phyloP scores from a whole-genome alignment of 306 rosid species.

The Medicago lupulina region DNA sequence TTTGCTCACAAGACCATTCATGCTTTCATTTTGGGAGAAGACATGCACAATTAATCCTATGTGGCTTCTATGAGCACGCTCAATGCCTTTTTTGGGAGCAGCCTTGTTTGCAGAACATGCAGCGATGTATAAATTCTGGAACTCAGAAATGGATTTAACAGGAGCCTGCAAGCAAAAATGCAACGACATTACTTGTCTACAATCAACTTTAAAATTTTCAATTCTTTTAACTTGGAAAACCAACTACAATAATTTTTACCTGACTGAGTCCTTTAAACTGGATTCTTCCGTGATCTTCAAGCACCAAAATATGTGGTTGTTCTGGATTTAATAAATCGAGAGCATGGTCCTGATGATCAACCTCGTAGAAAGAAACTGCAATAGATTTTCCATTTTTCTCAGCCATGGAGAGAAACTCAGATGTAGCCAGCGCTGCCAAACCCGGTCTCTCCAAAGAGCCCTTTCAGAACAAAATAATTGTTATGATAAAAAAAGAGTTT shows the following conservation, averaged over 20 bases:
- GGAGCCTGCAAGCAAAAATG: conserved; percentile 56
- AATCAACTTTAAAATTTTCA: not conserved
- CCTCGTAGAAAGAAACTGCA: conserved; percentile 74
- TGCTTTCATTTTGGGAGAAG: conserved; percentile 43
- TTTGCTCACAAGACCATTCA: conserved; percentile 56
- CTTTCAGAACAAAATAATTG: conserved; percentile 52
- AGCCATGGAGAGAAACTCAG: conserved; percentile 64
- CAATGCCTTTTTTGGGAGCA: conserved; percentile 52
- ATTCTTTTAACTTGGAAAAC: not conserved
- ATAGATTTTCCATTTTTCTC: conserved; percentile 59
- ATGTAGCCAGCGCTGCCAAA: conserved; percentile 67
- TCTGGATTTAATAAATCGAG: conserved; percentile 71
- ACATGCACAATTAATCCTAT: conserved; percentile 73
- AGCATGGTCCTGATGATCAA: conserved; percentile 76
- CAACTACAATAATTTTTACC: conserved; percentile 45
- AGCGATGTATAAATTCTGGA: conserved; percentile 54
- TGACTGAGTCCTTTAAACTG: conserved; percentile 81
- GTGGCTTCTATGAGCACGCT: conserved; percentile 63
- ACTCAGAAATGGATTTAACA: conserved; percentile 67
- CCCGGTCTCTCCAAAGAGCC: conserved; percentile 78
- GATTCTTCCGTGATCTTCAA: conserved; percentile 73
- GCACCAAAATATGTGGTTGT: conserved; percentile 60
- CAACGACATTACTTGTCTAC: conserved; percentile 14
- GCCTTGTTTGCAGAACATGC: conserved; percentile 60
- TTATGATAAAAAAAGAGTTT: conserved; percentile 16